Conservation (phyloP, 768 basidiomycete species). For the Pluteus cervinus region DNA sequence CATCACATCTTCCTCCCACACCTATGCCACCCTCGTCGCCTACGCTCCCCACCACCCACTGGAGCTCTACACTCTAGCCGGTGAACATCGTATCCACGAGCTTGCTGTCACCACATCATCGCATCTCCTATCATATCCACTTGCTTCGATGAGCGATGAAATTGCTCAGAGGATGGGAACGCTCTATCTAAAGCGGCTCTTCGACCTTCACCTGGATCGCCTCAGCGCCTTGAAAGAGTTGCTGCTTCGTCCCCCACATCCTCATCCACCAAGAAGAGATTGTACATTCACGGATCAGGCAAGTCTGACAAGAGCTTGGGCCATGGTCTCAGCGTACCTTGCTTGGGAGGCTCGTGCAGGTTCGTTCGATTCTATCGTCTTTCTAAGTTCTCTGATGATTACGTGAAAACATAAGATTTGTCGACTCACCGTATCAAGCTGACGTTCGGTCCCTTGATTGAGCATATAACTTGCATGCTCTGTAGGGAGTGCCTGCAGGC, state of each 20-base stretch:
- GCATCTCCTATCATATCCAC: conserved; percentile 28
- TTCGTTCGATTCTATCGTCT: conserved; percentile 12
- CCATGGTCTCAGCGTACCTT: conserved; percentile 26
- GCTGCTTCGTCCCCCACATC: conserved; percentile 21
- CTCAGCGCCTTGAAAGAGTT: conserved; percentile 27
- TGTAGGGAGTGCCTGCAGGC: conserved; percentile 18
- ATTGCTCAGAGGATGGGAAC: conserved; percentile 32
- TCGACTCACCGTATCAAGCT: conserved; percentile 19
- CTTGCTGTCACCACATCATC: conserved; percentile 33
- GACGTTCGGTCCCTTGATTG: conserved; percentile 19
- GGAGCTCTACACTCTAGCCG: conserved; percentile 36
- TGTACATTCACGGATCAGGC: conserved; percentile 29
- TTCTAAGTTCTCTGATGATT: background rate
- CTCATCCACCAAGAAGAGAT: conserved; percentile 20
- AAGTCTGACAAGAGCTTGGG: conserved; percentile 30
- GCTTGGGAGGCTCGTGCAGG: conserved; percentile 32
- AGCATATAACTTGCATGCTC: conserved; percentile 19
- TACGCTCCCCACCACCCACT: conserved; percentile 30
- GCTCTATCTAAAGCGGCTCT: conserved; percentile 33
- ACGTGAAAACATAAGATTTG: conserved; percentile 15
- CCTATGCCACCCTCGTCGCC: conserved; percentile 26
- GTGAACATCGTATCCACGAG: conserved; percentile 22
- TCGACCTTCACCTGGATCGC: conserved; percentile 31
- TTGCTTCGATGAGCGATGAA: conserved; percentile 30
- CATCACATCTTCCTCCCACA: conserved; percentile 20